Conservation (phyloP, 345 rosid species). For the Acer negundo region DNA sequence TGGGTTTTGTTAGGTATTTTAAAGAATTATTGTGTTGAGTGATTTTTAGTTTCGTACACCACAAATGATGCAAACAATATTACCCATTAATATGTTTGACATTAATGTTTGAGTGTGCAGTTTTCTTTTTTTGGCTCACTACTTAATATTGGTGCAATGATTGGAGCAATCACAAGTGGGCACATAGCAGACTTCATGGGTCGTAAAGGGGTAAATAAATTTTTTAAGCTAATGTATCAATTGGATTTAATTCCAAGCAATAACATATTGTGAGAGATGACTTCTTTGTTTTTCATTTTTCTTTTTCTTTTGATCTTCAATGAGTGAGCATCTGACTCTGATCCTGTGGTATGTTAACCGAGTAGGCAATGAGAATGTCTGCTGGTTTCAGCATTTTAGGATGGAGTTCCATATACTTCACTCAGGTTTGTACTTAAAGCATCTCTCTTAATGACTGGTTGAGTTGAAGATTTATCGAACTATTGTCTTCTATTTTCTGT, state of each 20-base stretch:
- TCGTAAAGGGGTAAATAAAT: slow-evolving; percentile 64
- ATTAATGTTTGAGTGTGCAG: slow-evolving; percentile 33
- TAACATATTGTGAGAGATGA: neutral
- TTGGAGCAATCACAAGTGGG: slow-evolving; percentile 86
- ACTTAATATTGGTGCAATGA: slow-evolving; percentile 84
- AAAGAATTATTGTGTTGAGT: neutral
- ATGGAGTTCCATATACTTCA: slow-evolving; percentile 72
- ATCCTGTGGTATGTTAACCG: neutral
- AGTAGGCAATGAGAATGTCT: slow-evolving; percentile 80
- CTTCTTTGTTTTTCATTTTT: neutral
- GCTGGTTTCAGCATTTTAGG: slow-evolving; percentile 71
- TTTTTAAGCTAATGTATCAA: neutral
- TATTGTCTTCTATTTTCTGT: neutral
- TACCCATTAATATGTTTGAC: neutral
- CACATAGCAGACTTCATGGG: slow-evolving; percentile 68
- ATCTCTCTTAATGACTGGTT: neutral
- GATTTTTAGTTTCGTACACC: neutral
- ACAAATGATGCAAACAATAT: neutral
- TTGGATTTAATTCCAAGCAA: neutral
- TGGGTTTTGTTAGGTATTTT: neutral
- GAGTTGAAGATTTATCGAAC: neutral
- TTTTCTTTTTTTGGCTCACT: slow-evolving; percentile 88
- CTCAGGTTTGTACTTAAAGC: slow-evolving; percentile 40
- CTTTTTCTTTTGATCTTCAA: neutral
- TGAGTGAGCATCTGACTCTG: slow-evolving; percentile 3